Percentiles rank a stretch among this genome's conserved stretches.
These are phyloP conservation scores for Boletus fagicola DNA, from an alignment of 768 basidiomycete species.

Conservation along the genomic window DNA sequence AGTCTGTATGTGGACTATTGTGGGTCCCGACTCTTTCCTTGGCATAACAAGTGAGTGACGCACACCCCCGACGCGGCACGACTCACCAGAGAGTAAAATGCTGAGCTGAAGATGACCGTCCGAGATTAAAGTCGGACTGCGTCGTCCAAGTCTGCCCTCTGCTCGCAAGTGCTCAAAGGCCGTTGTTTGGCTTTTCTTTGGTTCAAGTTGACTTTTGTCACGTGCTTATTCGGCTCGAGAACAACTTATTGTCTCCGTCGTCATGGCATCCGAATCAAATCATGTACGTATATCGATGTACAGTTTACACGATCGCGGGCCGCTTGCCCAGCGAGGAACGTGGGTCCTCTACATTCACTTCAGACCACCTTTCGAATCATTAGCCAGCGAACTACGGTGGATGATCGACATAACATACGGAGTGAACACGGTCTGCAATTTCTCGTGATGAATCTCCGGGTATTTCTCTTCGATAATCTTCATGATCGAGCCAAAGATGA, in stretches of 20 bases:
- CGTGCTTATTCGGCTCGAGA: constrained; percentile 22
- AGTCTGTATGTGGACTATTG: constrained; percentile 46
- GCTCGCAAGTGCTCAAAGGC: constrained; percentile 7
- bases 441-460: constrained; percentile 70
- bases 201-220: constrained; percentile 50
- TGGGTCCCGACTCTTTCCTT: constrained; percentile 50
- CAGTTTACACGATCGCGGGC: constrained; percentile 9
- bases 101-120: constrained; percentile 6
- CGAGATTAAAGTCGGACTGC: constrained; percentile 25
- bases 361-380: constrained; percentile 23
- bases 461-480: constrained; percentile 53
- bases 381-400: background rate
- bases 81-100: constrained; percentile 15
- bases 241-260: constrained; percentile 18
- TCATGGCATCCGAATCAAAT: constrained; percentile 6
- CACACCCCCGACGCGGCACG: background rate
- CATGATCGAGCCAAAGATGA: constrained; percentile 64
- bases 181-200: constrained; percentile 45
- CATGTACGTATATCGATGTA: background rate
- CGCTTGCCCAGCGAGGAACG: constrained; percentile 23
- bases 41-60: constrained; percentile 32
- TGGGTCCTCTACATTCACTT: constrained; percentile 24
- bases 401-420: constrained; percentile 56
- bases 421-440: constrained; percentile 55
- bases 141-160: constrained; percentile 11